Conservation (phyloP, 805 yeast genomes). For the Yarrowia deformans region DNA sequence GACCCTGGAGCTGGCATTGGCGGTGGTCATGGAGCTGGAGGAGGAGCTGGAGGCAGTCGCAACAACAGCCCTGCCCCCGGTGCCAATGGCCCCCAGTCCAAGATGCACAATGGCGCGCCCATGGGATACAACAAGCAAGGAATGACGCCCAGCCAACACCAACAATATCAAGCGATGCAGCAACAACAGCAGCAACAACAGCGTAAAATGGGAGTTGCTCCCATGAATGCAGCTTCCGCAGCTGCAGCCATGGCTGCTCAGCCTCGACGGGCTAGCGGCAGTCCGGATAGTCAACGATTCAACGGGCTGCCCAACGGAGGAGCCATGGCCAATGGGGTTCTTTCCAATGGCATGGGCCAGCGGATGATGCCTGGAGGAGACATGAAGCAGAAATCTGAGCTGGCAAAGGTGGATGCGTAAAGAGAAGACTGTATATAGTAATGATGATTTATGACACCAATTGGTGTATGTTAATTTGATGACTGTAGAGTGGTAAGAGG, state of each 20-base stretch:
- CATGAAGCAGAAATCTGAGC: slow-evolving; percentile 37
- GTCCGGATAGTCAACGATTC: slow-evolving; percentile 29
- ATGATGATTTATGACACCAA: slow-evolving; percentile 33
- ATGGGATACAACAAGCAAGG: slow-evolving; percentile 33
- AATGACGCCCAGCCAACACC: slow-evolving; percentile 35
- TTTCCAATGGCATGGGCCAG: slow-evolving; percentile 36
- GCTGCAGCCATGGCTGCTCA: slow-evolving; percentile 32
- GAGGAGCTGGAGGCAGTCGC: slow-evolving; percentile 22
- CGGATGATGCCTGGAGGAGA: slow-evolving; percentile 38
- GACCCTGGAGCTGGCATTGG: slow-evolving; percentile 30
- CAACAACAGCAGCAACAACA: slow-evolving; percentile 33
- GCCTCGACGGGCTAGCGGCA: slow-evolving; percentile 28
- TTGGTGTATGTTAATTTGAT: slow-evolving; percentile 1
- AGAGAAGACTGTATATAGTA: slow-evolving; percentile 38
- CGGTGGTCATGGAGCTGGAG: slow-evolving; percentile 16
- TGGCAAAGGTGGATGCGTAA: slow-evolving; percentile 38
- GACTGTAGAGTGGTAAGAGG: neutral
- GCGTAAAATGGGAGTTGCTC: slow-evolving; percentile 36
- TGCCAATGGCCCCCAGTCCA: slow-evolving; percentile 27
- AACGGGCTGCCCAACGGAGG: slow-evolving; percentile 34
- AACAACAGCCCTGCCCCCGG: slow-evolving; percentile 37
- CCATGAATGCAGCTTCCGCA: slow-evolving; percentile 25
- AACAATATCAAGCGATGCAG: slow-evolving; percentile 35
- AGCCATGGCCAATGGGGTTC: slow-evolving; percentile 28
- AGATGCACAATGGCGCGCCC: slow-evolving; percentile 23